phyloP scores from a whole-genome alignment of 2,329 filamentous ascomycete species.

The Aspergillus sp. region DNA sequence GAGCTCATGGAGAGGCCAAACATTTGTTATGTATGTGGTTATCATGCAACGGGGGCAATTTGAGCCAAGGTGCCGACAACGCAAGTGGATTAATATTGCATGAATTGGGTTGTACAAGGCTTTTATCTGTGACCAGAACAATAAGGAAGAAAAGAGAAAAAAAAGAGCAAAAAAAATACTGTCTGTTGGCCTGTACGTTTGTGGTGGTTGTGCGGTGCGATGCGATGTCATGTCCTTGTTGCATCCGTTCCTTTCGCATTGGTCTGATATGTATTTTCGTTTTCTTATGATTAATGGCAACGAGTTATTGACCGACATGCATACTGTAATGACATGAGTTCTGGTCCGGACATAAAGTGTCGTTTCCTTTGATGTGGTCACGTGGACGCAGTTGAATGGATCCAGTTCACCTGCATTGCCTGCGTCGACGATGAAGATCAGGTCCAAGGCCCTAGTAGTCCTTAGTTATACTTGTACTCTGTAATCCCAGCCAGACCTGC shows the following conservation, averaged over 20 bases:
- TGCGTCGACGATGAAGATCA: too few species aligned
- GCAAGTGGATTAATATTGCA: background rate
- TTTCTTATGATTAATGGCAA: background rate
- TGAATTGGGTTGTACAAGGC: background rate
- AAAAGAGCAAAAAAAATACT: background rate
- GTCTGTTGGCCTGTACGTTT: background rate
- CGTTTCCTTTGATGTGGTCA: too few species aligned
- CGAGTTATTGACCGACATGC: background rate
- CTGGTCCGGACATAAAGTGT: background rate
- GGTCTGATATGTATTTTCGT: background rate
- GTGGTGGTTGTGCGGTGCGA: background rate
- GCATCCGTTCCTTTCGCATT: background rate
- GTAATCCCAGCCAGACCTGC: too few species aligned
- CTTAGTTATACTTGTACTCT: too few species aligned
- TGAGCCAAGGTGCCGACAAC: too few species aligned
- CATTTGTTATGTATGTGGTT: background rate
- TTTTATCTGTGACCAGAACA: background rate
- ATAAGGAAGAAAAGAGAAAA: background rate
- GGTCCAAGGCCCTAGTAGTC: too few species aligned
- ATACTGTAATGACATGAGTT: background rate
- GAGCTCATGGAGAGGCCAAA: too few species aligned
- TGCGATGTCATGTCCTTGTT: background rate
- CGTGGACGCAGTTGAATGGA: too few species aligned
- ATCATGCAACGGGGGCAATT: background rate
- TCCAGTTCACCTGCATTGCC: too few species aligned